These are phyloP conservation scores for Ascochyta clinopodiicola DNA, from an alignment of 2,329 filamentous ascomycete species.

Conservation along the genomic window DNA sequence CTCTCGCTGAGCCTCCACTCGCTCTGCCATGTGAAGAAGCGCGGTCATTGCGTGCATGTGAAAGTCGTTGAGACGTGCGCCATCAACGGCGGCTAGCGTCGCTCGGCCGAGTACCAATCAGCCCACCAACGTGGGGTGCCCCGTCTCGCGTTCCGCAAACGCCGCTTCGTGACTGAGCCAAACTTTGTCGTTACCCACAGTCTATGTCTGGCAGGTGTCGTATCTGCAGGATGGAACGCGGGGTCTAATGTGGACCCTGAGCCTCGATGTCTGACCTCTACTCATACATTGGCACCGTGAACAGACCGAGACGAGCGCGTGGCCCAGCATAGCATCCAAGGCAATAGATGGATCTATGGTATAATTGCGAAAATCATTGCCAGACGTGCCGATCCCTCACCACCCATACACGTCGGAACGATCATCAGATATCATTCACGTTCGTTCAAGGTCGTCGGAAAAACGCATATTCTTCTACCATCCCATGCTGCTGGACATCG, in stretches of 20 bases:
- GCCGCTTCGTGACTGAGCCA: not conserved
- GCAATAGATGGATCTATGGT: conserved; percentile 17
- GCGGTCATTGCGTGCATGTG: conserved; percentile 27
- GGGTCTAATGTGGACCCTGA: not conserved
- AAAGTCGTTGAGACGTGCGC: conserved; percentile 25
- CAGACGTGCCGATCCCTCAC: not conserved
- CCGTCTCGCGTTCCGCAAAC: not conserved
- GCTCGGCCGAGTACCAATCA: conserved; percentile 25
- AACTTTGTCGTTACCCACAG: not conserved
- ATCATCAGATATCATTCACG: conserved; percentile 1
- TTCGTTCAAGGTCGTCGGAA: not conserved
- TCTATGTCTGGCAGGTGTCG: not conserved
- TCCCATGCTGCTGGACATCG: conserved; percentile 9
- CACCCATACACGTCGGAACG: not conserved
- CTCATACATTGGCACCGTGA: not conserved
- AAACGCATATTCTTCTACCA: conserved; percentile 3
- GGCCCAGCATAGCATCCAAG: not conserved
- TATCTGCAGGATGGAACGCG: conserved; percentile 6
- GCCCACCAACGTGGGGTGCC: conserved; percentile 21
- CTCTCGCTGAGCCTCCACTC: conserved; percentile 5
- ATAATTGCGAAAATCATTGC: conserved; percentile 3
- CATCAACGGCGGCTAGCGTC: conserved; percentile 25
- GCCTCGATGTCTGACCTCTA: not conserved
- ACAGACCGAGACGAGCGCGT: not conserved
- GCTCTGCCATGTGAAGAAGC: conserved; percentile 10